Conservation (phyloP, 768 basidiomycete genomes). For the Tylopilus subfusipes region DNA sequence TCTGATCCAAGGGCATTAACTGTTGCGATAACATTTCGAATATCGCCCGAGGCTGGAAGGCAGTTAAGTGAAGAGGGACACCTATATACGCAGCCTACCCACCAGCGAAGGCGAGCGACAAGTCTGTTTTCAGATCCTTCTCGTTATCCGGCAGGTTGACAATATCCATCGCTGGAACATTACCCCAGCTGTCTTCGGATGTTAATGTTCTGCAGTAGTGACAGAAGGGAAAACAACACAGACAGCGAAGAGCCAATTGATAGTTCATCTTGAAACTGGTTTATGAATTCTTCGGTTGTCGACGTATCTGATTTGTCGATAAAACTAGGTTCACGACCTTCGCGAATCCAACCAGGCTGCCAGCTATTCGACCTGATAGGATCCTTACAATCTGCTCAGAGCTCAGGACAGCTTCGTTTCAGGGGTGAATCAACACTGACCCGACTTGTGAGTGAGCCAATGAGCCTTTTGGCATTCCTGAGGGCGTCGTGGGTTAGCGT, state of each 20-base stretch:
- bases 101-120: conserved; percentile 28
- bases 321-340: conserved; percentile 23
- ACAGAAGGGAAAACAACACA: background rate
- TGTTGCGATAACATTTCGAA: conserved; percentile 42
- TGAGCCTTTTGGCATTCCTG: conserved; percentile 42
- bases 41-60: conserved; percentile 45
- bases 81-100: background rate
- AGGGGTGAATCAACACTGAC: conserved; percentile 16
- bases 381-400: conserved; percentile 23
- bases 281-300: conserved; percentile 7
- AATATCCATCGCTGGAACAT: conserved; percentile 34
- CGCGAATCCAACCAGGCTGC: conserved; percentile 22
- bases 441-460: conserved; percentile 39
- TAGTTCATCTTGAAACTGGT: conserved; percentile 23
- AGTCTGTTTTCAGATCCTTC: conserved; percentile 11
- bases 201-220: background rate
- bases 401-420: background rate
- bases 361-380: conserved; percentile 17
- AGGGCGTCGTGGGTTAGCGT: background rate
- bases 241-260: conserved; percentile 27
- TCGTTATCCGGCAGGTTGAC: conserved; percentile 27
- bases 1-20: conserved; percentile 41
- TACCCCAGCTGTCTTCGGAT: conserved; percentile 29
- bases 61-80: background rate
- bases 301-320: conserved; percentile 6